These are phyloP conservation scores for Naganishia randhawae DNA, from an alignment of 768 basidiomycete species.

Conservation along the genomic window DNA sequence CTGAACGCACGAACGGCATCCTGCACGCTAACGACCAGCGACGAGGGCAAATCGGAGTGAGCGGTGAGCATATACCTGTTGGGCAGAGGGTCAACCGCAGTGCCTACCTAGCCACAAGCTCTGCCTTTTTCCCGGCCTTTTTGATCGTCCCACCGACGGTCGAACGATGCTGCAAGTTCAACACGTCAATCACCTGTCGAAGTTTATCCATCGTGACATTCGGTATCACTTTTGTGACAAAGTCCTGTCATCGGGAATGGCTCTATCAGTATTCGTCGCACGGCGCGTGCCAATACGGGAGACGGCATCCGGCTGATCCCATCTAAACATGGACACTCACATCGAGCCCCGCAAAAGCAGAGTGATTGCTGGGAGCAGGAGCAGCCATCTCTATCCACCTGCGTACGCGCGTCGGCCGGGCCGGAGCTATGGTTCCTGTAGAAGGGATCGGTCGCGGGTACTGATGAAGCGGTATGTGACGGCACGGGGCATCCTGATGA, in stretches of 20 bases:
- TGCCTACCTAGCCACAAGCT: constrained; percentile 20
- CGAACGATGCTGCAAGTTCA: constrained; percentile 14
- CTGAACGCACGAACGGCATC: constrained; percentile 17
- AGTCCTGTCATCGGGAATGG: neutral
- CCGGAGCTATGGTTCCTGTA: too few species aligned
- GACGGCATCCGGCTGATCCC: neutral
- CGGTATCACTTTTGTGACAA: neutral
- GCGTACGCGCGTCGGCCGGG: too few species aligned
- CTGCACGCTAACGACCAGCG: neutral
- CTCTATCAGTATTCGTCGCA: neutral
- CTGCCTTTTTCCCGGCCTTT: constrained; percentile 19
- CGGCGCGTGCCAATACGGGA: too few species aligned
- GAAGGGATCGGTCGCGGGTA: too few species aligned
- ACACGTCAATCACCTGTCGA: constrained; percentile 10
- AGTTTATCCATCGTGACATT: constrained; percentile 19
- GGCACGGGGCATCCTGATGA: too few species aligned
- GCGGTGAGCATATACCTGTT: too few species aligned
- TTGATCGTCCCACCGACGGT: constrained; percentile 13
- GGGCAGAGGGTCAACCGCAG: too few species aligned
- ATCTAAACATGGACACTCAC: neutral
- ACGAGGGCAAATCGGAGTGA: too few species aligned
- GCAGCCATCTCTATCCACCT: neutral
- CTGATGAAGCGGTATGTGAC: too few species aligned
- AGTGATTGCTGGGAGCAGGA: neutral
- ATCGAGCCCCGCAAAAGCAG: constrained; percentile 19